Evolutionary conservation across 75 land plant genomes (phyloP).

Genomic region (Cunninghamia lanceolata): DNA sequence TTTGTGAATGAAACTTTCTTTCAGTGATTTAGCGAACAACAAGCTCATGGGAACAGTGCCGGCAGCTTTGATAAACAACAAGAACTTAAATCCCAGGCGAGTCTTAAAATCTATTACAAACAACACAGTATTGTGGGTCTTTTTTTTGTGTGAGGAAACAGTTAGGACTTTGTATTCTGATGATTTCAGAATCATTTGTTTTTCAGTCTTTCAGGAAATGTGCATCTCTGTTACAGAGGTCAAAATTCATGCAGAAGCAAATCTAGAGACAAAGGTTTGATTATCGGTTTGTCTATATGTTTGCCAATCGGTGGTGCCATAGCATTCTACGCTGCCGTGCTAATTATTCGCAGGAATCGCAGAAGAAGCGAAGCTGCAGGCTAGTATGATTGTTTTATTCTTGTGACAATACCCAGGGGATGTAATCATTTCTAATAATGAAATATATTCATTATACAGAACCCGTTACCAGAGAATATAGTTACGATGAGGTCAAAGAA

Average conservation of each 20-base stretch:
- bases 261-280: not conserved
- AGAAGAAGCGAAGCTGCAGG: not conserved
- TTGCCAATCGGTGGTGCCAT: not conserved
- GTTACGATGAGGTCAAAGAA: slow-evolving; percentile 17
- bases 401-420: not conserved
- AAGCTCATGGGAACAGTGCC: slow-evolving; percentile 20
- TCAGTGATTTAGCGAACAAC: slow-evolving; percentile 19
- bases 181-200: not conserved
- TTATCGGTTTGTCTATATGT: not conserved
- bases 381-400: not conserved
- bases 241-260: not conserved
- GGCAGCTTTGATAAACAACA: slow-evolving; percentile 8
- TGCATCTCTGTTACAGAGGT: not conserved
- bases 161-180: not conserved
- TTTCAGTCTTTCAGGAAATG: not conserved
- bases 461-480: slow-evolving; percentile 12
- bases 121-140: not conserved
- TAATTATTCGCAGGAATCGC: not conserved
- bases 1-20: not conserved
- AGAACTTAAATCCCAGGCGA: slow-evolving; percentile 3
- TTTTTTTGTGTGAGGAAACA: too few species aligned
- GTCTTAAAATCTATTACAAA: not conserved
- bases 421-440: not conserved
- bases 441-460: not conserved
- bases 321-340: too few species aligned